Evolutionary conservation across 208 protist species (phyloP).

Genomic region (Leishmania mexicana): DNA sequence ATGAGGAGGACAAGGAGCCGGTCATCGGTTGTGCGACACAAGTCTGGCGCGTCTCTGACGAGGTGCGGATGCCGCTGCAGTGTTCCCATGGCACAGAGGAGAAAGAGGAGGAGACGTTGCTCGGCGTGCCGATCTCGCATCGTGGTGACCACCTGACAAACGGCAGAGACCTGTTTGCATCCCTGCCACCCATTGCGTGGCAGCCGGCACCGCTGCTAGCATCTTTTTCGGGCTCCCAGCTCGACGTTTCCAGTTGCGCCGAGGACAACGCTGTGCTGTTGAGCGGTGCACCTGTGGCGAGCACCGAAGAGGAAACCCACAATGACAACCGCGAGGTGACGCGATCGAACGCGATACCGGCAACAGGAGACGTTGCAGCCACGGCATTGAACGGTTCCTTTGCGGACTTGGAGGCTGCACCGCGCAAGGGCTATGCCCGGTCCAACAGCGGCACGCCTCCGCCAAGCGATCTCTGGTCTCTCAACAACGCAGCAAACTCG

Average conservation of each 20-base stretch:
- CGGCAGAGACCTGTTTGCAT: not conserved
- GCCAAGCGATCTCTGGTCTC: not conserved
- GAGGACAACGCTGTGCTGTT: conserved; percentile 7
- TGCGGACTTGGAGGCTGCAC: conserved; percentile 37
- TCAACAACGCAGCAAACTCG: too few relatives aligned
- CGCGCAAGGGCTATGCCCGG: conserved; percentile 49
- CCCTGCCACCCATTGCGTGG: conserved; percentile 2
- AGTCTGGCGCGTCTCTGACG: conserved; percentile 10
- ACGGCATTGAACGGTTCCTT: not conserved
- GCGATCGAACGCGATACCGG: not conserved
- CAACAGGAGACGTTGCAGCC: not conserved
- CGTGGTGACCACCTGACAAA: not conserved
- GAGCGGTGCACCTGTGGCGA: not conserved
- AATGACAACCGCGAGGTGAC: not conserved
- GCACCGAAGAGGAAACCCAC: conserved; percentile 5
- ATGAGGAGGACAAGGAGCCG: not conserved
- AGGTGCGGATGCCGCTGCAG: not conserved
- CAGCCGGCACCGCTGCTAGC: not conserved
- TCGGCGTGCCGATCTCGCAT: not conserved
- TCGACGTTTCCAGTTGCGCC: not conserved
- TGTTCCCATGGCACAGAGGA: not conserved
- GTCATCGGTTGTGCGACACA: conserved; percentile 12
- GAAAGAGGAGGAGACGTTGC: conserved; percentile 1
- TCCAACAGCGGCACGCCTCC: conserved; percentile 14
- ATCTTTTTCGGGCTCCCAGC: not conserved